Evolutionary conservation across 2,329 filamentous ascomycete genomes (phyloP).

Genomic region (Fusarium siculi): DNA sequence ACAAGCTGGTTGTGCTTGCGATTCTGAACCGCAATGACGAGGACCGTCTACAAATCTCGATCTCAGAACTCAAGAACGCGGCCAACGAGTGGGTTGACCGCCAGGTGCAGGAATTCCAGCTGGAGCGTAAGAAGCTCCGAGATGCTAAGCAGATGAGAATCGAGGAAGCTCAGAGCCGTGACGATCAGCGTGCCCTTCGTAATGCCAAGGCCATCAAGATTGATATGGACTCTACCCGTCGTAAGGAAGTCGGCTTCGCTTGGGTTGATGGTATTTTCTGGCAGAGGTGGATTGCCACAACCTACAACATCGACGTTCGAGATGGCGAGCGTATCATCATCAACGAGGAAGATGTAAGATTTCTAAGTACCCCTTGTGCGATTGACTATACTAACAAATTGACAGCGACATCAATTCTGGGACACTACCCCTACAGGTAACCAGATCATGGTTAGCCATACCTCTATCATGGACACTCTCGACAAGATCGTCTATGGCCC

Average conservation of each 20-base stretch:
- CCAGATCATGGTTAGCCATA: conserved; percentile 87
- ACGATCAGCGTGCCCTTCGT: conserved; percentile 86
- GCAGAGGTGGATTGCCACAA: conserved; percentile 96
- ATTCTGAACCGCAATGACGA: conserved; percentile 83
- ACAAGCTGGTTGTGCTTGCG: conserved; percentile 92
- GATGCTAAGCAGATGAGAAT: conserved; percentile 95
- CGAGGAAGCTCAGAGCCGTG: conserved; percentile 93
- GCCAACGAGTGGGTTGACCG: conserved; percentile 99
- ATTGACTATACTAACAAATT: conserved; percentile 47
- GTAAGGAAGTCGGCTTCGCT: conserved; percentile 91
- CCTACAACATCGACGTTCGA: conserved; percentile 89
- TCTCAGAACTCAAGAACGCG: conserved; percentile 93
- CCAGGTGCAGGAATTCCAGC: conserved; percentile 88
- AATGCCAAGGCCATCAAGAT: conserved; percentile 92
- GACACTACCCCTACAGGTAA: conserved; percentile 90
- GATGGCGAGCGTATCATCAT: conserved; percentile 94
- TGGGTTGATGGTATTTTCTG: conserved; percentile 98
- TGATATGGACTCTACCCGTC: conserved; percentile 86
- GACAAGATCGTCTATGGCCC: conserved; percentile 75
- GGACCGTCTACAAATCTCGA: conserved; percentile 80
- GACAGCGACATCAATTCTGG: conserved; percentile 92
- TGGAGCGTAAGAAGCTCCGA: conserved; percentile 91
- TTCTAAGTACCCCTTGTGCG: no score
- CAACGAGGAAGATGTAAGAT: conserved; percentile 93
- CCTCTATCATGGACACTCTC: conserved; percentile 89